Conservation (phyloP, 331 rosid species). For the Phaseolus coccineus region DNA sequence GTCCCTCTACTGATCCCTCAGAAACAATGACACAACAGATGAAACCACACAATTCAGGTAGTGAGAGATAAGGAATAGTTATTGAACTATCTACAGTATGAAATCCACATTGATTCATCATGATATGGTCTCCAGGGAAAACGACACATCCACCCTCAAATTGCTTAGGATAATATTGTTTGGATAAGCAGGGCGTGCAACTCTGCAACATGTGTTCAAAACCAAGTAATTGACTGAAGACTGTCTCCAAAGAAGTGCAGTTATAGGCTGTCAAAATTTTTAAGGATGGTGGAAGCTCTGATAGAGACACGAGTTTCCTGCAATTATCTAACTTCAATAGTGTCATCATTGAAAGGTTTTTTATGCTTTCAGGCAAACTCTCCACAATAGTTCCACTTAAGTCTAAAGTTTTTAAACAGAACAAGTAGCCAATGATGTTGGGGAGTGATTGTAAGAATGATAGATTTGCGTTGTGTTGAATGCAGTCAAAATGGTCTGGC, state of each 20-base stretch:
- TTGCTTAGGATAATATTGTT: no score
- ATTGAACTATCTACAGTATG: background rate
- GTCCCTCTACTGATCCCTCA: background rate
- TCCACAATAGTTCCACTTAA: background rate
- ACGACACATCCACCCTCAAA: no score
- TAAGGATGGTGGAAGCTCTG: background rate
- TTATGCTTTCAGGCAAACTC: background rate
- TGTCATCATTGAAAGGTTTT: background rate
- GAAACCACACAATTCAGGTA: background rate
- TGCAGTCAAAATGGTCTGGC: no score
- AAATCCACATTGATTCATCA: no score
- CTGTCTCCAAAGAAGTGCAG: no score
- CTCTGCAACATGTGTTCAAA: background rate
- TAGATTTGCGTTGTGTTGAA: no score
- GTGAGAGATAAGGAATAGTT: background rate
- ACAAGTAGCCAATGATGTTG: no score
- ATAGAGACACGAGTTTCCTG: background rate
- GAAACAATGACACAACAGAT: background rate
- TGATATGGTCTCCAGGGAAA: background rate
- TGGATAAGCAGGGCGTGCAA: background rate
- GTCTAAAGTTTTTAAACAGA: no score
- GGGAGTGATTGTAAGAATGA: no score
- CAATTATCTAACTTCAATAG: background rate
- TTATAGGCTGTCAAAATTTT: background rate
- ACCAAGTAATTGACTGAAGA: background rate